phyloP scores from a whole-genome alignment of 176 grass and related monocot genomes.

The Pharus latifolius region DNA sequence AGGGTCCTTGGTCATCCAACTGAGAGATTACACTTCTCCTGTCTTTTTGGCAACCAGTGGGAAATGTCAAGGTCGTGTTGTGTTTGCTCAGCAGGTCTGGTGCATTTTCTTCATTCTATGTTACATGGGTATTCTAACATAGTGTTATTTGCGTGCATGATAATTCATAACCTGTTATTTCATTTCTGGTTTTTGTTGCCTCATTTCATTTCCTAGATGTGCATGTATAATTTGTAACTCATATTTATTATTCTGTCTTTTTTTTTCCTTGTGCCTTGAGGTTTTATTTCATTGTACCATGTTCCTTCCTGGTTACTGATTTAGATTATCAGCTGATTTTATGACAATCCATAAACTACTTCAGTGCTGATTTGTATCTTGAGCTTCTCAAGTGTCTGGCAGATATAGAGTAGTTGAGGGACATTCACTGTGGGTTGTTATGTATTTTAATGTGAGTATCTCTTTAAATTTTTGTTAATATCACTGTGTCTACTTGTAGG shows the following conservation, averaged over 20 bases:
- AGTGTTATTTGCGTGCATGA: background rate
- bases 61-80: conserved; percentile 83
- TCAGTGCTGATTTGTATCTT: background rate
- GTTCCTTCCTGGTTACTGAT: no score
- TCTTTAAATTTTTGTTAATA: background rate
- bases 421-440: background rate
- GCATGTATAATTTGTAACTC: background rate
- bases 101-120: background rate
- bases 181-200: background rate
- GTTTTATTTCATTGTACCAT: background rate
- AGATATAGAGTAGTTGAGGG: background rate
- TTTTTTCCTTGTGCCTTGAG: background rate
- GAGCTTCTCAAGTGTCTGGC: background rate
- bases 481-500: conserved; percentile 36
- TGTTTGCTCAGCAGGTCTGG: conserved; percentile 92
- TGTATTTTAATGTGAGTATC: background rate
- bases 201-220: background rate
- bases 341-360: background rate
- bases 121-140: background rate
- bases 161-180: background rate
- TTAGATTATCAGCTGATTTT: no score
- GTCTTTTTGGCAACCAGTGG: conserved; percentile 63
- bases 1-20: conserved; percentile 69
- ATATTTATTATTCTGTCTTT: background rate
- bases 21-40: conserved; percentile 95